These are phyloP conservation scores for Jimgerdemannia lactiflua DNA, from an alignment of 192 early-diverging fungal species.

Conservation along the genomic window DNA sequence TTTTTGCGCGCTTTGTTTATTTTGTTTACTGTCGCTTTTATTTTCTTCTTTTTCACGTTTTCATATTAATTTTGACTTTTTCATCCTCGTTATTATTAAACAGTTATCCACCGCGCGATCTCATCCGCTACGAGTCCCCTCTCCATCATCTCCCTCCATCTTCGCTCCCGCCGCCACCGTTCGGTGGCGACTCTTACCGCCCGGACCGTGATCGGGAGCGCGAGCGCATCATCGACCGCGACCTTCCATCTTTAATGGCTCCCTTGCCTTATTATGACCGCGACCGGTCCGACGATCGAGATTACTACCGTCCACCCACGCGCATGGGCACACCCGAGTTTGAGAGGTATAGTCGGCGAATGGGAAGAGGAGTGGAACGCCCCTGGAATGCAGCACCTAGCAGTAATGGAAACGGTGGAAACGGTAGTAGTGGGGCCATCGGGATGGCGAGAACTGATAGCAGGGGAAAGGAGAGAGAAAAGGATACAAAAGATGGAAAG, in stretches of 20 bases:
- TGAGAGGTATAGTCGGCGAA: constrained; percentile 21
- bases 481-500: neutral
- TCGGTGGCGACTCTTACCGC: constrained; percentile 35
- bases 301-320: constrained; percentile 22
- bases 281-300: constrained; percentile 27
- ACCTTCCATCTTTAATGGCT: constrained; percentile 6
- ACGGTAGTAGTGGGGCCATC: neutral
- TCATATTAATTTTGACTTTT: neutral
- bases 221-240: constrained; percentile 1
- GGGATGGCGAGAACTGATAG: neutral
- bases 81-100: neutral
- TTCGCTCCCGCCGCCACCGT: constrained; percentile 14
- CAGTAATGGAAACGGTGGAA: neutral
- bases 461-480: neutral
- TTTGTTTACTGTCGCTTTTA: neutral
- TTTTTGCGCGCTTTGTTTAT: too few species aligned
- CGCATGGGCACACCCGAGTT: constrained; percentile 17
- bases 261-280: constrained; percentile 13
- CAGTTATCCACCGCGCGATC: neutral
- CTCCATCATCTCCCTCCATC: constrained; percentile 11
- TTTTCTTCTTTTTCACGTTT: neutral
- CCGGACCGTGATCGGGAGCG: constrained; percentile 25
- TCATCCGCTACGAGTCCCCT: constrained; percentile 15
- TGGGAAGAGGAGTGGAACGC: constrained; percentile 1
- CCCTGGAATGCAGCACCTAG: constrained; percentile 3